Evolutionary conservation across 208 protist genomes (phyloP).

Genomic region (Leishmania gerbilli): DNA sequence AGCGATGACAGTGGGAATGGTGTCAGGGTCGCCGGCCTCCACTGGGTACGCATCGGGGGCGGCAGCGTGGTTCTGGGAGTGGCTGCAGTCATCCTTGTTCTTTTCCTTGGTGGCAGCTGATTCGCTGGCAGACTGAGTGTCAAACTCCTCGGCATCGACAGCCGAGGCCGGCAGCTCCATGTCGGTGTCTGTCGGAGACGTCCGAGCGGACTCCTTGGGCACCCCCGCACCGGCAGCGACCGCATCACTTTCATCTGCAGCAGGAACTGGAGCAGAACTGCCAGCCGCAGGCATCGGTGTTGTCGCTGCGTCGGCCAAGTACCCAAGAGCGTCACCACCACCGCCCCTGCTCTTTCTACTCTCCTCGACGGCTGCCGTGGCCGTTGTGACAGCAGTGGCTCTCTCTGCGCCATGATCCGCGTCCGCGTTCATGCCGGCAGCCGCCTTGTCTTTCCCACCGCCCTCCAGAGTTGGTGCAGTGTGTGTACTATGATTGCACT

Average conservation of each 20-base stretch:
- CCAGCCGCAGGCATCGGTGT: neutral
- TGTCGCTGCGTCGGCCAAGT: neutral
- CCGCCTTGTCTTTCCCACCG: neutral
- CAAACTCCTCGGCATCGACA: neutral
- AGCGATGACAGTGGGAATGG: neutral
- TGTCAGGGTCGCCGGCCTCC: neutral
- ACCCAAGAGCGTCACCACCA: neutral
- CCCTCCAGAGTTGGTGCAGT: neutral
- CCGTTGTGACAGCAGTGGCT: neutral
- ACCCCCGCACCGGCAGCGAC: neutral
- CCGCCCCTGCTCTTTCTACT: neutral
- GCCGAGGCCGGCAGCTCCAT: neutral
- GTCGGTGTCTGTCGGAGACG: neutral
- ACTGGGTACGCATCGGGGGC: neutral
- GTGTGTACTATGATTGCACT: neutral
- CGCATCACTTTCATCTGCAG: neutral
- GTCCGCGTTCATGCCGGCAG: neutral
- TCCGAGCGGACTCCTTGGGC: neutral
- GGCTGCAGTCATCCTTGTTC: neutral
- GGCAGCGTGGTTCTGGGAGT: neutral
- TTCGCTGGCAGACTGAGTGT: neutral
- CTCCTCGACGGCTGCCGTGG: neutral
- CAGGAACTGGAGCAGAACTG: neutral
- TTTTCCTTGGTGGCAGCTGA: neutral
- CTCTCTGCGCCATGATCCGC: neutral